Base-by-base conservation (phyloP, 2,329 filamentous ascomycete species). In the Neopestalotiopsis sp. region DNA sequence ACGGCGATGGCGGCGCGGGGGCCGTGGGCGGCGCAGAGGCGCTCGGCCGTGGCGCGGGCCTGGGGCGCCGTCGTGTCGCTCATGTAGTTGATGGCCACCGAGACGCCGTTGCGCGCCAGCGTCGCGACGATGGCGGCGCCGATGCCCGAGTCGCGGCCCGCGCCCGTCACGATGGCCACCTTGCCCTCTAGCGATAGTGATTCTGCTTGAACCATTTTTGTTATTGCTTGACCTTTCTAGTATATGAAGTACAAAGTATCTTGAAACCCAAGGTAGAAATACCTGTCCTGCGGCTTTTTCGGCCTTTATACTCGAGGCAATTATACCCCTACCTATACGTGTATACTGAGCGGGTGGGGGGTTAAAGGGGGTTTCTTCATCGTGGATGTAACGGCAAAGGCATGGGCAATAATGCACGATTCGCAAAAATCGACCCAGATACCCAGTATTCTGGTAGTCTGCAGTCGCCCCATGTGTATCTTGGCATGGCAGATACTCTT, bases 131-230 rank as follows among this genome's bases (percentile, higher is more conserved):
- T 80, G 20, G 73, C 77, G 10, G 78, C 77, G 12, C 79, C 79
- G 58, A 80, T 79, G 13, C 79, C 79, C 38, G 72, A 75, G 56
- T 79, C 75, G 14, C 76, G 75, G 17, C 78, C 78, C n/a, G 79
- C 79, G 12, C 79, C 79, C 1, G 78, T 80, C 20, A 80, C 70
- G n/a, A 81, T 72, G 63, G 78, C 79, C n/a, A 77, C 74, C 69
- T 79, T 79, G 58, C 77, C 78, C n/a, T 71, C 71, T 52, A 81
- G 74, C 40, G 70, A 75, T n/a, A 78, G 73, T 7, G 73, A 75
- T 63, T 77, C 74, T 34, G 58, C 14, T 14, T 24, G 4, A 10
- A 24, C 20, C 24, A 14, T 14, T 10, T 28, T 59, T 34, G 13
- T 14, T 20, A 2, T 24, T 28, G 3, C 14, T 52, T 20, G 42